phyloP scores from a whole-genome alignment of 352 stramenopile species.

The Globisporangium sylvaticum region DNA sequence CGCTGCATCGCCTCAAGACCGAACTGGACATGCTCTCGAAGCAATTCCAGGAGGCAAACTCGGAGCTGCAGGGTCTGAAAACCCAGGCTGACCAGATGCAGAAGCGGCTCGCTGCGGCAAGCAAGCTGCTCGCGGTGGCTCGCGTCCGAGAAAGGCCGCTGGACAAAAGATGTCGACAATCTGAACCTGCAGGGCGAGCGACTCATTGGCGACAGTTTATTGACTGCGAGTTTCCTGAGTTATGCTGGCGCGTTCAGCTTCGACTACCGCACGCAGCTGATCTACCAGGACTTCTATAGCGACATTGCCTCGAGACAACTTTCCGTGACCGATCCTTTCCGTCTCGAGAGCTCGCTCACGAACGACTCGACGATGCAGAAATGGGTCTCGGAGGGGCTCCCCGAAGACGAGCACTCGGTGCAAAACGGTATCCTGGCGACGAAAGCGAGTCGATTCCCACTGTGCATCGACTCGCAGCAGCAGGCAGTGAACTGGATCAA shows the following conservation, averaged over 20 bases:
- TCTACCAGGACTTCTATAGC: constrained; percentile 87
- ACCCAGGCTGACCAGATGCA: constrained; percentile 93
- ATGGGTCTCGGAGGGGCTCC: constrained; percentile 92
- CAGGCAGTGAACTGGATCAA: constrained; percentile 97
- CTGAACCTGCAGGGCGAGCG: constrained; percentile 81
- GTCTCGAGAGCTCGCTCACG: constrained; percentile 88
- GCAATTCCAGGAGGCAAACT: constrained; percentile 90
- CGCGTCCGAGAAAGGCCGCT: constrained; percentile 88
- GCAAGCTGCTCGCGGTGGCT: constrained; percentile 91
- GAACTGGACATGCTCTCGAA: constrained; percentile 90
- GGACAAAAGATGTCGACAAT: constrained; percentile 90
- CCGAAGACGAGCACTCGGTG: constrained; percentile 92
- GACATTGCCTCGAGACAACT: constrained; percentile 76
- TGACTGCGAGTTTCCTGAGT: constrained; percentile 89
- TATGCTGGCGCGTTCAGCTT: constrained; percentile 91
- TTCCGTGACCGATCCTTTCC: constrained; percentile 86
- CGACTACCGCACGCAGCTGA: constrained; percentile 86
- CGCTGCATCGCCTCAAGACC: constrained; percentile 72
- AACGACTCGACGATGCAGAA: constrained; percentile 92
- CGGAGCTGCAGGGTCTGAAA: constrained; percentile 90
- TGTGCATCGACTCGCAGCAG: constrained; percentile 95
- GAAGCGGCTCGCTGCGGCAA: constrained; percentile 89
- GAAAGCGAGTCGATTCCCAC: constrained; percentile 90
- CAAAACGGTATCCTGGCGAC: constrained; percentile 96
- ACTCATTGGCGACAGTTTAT: constrained; percentile 87